phyloP scores from a whole-genome alignment of 1,284 basidiomycete species.

The Xerocomus alliaceus region DNA sequence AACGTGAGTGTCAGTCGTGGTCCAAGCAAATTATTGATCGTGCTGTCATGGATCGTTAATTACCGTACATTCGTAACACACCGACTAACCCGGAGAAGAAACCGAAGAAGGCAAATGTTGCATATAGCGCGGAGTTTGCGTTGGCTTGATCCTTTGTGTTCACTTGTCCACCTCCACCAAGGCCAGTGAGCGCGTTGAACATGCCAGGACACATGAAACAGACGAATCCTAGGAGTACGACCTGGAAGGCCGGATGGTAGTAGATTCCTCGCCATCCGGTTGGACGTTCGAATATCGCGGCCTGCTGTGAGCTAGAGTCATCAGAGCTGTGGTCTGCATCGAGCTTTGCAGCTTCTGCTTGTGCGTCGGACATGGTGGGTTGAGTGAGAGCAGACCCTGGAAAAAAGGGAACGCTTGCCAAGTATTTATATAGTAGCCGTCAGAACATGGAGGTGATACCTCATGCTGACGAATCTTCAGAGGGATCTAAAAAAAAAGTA shows the following conservation, averaged over 20 bases:
- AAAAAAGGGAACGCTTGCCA: no score
- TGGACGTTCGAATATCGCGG: constrained; percentile 37
- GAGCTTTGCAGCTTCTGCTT: constrained; percentile 23
- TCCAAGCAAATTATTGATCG: constrained; percentile 61
- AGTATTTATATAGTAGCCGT: no score
- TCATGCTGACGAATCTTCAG: no score
- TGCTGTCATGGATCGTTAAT: constrained; percentile 35
- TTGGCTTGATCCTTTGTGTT: constrained; percentile 43
- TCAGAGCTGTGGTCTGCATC: constrained; percentile 10
- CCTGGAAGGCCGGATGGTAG: constrained; percentile 43
- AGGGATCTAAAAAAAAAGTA: no score
- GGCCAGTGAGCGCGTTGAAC: constrained; percentile 45
- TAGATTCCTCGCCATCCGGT: constrained; percentile 43
- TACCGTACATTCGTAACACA: background rate
- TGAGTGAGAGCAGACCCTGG: background rate
- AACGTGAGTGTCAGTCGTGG: constrained; percentile 57
- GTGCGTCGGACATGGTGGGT: constrained; percentile 26
- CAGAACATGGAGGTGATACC: no score
- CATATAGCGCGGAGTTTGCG: constrained; percentile 49
- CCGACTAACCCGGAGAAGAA: constrained; percentile 53
- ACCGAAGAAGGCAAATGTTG: constrained; percentile 54
- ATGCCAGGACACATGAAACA: constrained; percentile 49
- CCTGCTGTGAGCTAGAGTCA: constrained; percentile 13
- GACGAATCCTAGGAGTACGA: constrained; percentile 46
- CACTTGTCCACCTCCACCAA: constrained; percentile 49